phyloP scores from a whole-genome alignment of 2,329 filamentous ascomycete species.

The Diaporthe sp. region DNA sequence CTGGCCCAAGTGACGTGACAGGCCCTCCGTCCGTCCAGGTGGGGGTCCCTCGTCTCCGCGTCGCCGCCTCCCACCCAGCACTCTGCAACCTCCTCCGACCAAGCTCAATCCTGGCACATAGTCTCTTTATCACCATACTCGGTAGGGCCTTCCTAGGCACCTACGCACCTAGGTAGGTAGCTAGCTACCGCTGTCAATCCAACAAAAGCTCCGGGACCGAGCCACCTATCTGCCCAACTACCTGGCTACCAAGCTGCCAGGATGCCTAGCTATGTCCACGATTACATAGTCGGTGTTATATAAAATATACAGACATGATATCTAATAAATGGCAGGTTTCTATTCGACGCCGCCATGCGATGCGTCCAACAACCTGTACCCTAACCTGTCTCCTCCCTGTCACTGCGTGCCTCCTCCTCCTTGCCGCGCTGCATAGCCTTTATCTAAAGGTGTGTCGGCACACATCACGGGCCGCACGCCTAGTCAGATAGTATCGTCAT shows the following conservation, averaged over 20 bases:
- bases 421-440: neutral
- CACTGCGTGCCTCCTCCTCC: neutral
- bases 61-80: neutral
- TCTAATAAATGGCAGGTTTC: neutral
- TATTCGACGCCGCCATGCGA: neutral
- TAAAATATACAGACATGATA: neutral
- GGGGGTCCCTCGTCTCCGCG: neutral
- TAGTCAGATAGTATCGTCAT: neutral
- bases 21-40: neutral
- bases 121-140: too few relatives aligned
- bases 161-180: neutral
- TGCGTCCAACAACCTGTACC: neutral
- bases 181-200: slow-evolving; percentile 2
- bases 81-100: neutral
- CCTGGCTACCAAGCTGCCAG: too few relatives aligned
- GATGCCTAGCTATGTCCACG: too few relatives aligned
- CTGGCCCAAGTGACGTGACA: neutral
- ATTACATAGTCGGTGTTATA: neutral
- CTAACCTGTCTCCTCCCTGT: neutral
- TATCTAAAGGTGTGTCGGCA: neutral
- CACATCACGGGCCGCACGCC: neutral
- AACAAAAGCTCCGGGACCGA: slow-evolving; percentile 12
- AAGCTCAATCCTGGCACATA: slow-evolving; percentile 20
- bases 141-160: too few relatives aligned
- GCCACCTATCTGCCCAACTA: too few relatives aligned